These are phyloP conservation scores for Cercospora sp. DNA, from an alignment of 2,329 filamentous ascomycete genomes.

Conservation along the genomic window DNA sequence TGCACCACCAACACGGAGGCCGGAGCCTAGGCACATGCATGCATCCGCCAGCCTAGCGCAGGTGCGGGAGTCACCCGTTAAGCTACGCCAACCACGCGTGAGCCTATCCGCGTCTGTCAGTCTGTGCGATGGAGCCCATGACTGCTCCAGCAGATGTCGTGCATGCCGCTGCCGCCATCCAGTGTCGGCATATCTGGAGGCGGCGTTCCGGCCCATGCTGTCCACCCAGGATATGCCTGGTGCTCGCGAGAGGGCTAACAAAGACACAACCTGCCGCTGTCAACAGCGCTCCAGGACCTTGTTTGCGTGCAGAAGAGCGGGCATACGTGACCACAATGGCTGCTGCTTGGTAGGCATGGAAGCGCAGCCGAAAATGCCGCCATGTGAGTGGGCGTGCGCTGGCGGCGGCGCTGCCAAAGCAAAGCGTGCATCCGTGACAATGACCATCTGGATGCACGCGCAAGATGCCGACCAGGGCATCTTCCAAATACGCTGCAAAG, in stretches of 20 bases:
- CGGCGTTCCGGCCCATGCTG: conserved; percentile 24
- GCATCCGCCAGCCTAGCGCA: conserved; percentile 18
- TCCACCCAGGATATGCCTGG: conserved; percentile 25
- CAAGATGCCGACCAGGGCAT: conserved; percentile 26
- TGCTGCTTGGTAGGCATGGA: conserved; percentile 23
- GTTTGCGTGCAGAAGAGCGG: conserved; percentile 28
- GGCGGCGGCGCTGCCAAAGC: conserved; percentile 29
- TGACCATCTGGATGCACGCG: conserved; percentile 29
- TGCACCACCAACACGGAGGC: conserved; percentile 18
- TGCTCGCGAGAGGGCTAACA: conserved; percentile 24
- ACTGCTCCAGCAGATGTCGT: conserved; percentile 27
- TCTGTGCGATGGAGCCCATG: conserved; percentile 21
- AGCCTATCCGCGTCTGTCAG: conserved; percentile 15
- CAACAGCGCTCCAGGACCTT: conserved; percentile 23
- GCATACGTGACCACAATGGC: conserved; percentile 26
- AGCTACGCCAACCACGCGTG: conserved; percentile 25
- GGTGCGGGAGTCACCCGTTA: conserved; percentile 24
- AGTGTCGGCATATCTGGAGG: conserved; percentile 21
- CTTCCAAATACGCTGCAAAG: conserved; percentile 33
- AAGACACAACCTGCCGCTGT: conserved; percentile 27
- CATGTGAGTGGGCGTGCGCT: conserved; percentile 34
- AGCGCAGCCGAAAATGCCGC: conserved; percentile 25
- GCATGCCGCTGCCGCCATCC: conserved; percentile 25
- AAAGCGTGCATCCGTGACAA: conserved; percentile 33
- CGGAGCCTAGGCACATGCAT: conserved; percentile 27